Percentiles rank a stretch among this genome's conserved stretches.
Evolutionary conservation across 805 yeast genomes (phyloP).

Genomic region (Candida maesae): DNA sequence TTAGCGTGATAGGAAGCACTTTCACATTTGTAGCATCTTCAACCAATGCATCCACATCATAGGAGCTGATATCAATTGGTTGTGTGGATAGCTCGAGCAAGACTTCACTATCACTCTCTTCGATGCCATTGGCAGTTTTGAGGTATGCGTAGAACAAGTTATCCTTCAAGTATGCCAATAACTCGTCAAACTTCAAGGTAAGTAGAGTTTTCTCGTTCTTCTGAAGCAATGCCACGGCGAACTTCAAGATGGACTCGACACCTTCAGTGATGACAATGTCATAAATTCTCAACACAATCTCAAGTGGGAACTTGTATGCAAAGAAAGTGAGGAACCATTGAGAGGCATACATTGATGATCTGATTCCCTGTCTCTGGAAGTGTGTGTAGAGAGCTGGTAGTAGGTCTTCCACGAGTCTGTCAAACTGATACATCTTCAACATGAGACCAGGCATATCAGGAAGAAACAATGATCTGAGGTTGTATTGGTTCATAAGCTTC

Average conservation of each 20-base stretch:
- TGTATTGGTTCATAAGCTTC: slow-evolving; percentile 79
- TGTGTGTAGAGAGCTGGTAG: slow-evolving; percentile 73
- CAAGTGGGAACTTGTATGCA: slow-evolving; percentile 91
- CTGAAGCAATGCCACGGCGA: slow-evolving; percentile 76
- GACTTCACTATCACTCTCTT: neutral
- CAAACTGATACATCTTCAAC: slow-evolving; percentile 82
- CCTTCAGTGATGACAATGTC: slow-evolving; percentile 93
- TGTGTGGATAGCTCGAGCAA: neutral
- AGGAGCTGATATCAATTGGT: slow-evolving; percentile 32
- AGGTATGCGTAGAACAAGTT: slow-evolving; percentile 70
- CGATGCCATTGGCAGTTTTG: slow-evolving; percentile 10
- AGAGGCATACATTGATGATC: slow-evolving; percentile 93
- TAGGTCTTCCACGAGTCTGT: slow-evolving; percentile 73
- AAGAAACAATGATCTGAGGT: slow-evolving; percentile 69
- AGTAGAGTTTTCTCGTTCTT: slow-evolving; percentile 60
- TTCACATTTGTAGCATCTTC: slow-evolving; percentile 71
- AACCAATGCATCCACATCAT: slow-evolving; percentile 72
- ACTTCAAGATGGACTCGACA: slow-evolving; percentile 75
- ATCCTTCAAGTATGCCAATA: slow-evolving; percentile 75
- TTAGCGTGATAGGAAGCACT: slow-evolving; percentile 67
- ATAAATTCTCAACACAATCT: slow-evolving; percentile 79
- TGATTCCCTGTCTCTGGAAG: slow-evolving; percentile 78
- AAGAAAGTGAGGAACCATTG: slow-evolving; percentile 97
- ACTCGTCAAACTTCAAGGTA: slow-evolving; percentile 65
- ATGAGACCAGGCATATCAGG: slow-evolving; percentile 96